Evolutionary conservation across 2,329 filamentous ascomycete genomes (phyloP), one percentile per base, ranked within the genome.

Genomic region (Trichocomaceae sp.): DNA sequence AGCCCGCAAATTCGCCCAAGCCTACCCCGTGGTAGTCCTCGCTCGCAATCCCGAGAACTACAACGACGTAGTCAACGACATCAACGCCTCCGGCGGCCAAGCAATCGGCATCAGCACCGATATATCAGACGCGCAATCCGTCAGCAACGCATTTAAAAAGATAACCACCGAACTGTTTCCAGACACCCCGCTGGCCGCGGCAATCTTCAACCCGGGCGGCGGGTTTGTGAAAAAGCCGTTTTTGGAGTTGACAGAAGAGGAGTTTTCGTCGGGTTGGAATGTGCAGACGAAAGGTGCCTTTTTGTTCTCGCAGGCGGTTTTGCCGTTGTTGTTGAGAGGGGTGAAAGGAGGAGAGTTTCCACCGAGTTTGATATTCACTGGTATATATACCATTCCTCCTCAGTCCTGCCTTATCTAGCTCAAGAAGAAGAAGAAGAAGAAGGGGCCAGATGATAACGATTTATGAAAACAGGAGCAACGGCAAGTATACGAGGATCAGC

Each of bases 301-400:
- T 69, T 73, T 85, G 62, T 95, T 95, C 69, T 83, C 88, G 0
- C 84, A 92, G 68, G 77, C 79, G 2, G 76, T 82, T 0, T 72
- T 95, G 0, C 90, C 90, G 0, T 76, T 85, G 1, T 80, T 95
- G 1, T 78, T 91, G 1, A 77, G 83, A 20, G 77, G 84, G 0
- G 69, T 70, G 0, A 72, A n/a, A 57, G 22, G 52, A 52, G 47
- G 52, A 55, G 52, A 79, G 31, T 72, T 89, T 64, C 88, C 90
- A 4, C 90, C 90, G 0, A 86, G 86, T 0, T 75, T 96, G 19
- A 86, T 96, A 64, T 87, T 95, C 71, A 95, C 90, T 0, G 62
- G 62, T 64, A 56, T 47, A 31, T 45, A 5, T 33, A 29, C 29
- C 35, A 17, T 12, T 50, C 22, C 7, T 23, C n/a, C 15, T 15